Evolutionary conservation across 1,139 yeast species (phyloP), one percentile per base, ranked within the genome.

Genomic region (Saccharomyces hybrid): DNA sequence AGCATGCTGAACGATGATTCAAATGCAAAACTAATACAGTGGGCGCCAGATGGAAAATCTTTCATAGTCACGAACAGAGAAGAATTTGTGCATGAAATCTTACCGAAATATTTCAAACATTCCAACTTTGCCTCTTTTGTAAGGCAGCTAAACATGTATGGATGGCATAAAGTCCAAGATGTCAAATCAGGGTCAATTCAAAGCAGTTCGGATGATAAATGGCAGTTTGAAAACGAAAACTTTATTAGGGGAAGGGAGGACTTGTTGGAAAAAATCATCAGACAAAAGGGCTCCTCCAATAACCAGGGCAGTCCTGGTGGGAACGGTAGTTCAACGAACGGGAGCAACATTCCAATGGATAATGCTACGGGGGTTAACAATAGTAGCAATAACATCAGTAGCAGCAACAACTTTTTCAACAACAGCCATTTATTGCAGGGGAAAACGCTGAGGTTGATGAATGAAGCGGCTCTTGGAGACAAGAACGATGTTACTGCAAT

Each of bases 61-160:
- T 89, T 93, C 67, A 85, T 88, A 60, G 96, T 93, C 6, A 79
- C 80, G 53, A 88, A 89, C 63, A 78, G 96, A 53, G 98, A 93
- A 67, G 83, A 81, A 56, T 91, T 93, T 66, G 95, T 91, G 78
- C 88, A 85, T 63, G 82, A 83, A 53, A 86, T 91, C 31, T 76
- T 93, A 52, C 98, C 98, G 16, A 82, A 84, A 56, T 95, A 90
- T 71, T 93, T 93, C 75, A 91, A 91, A 66, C 98, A 93, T 72
- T 83, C 90, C 55, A 93, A 93, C 73, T 91, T 89, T 73, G 95
- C 98, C 46, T 83, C 93, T 62, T 93, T 93, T 75, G 98, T 91
- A n/a, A n/a, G n/a, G n/a, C n/a, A n/a, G n/a, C n/a, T n/a, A n/a
- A n/a, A n/a, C n/a, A n/a, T n/a, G n/a, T 93, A 93, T 67, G 99